Percentiles rank a stretch among this genome's conserved stretches.
These are phyloP conservation scores for Globisporangium cystogenes DNA, from an alignment of 352 stramenopile species.

Conservation along the genomic window DNA sequence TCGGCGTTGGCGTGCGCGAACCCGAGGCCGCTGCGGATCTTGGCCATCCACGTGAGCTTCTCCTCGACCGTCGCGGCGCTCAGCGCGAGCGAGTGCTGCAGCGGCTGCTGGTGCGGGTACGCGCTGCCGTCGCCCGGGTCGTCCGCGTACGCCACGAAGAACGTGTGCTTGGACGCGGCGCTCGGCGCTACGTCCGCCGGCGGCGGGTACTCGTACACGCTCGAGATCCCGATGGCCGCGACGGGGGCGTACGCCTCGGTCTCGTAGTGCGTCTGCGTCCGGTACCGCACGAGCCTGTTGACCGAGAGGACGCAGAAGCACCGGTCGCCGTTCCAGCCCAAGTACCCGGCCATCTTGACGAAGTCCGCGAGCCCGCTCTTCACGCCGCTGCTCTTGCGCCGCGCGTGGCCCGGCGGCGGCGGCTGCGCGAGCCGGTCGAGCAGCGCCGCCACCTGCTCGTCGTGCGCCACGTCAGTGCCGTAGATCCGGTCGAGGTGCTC, in stretches of 20 bases:
- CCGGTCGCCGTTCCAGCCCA: conserved; percentile 33
- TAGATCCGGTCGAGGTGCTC: conserved; percentile 71
- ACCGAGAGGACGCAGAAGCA: conserved; percentile 43
- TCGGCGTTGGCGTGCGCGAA: conserved; percentile 17
- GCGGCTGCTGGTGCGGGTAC: not conserved
- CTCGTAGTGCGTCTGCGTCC: conserved; percentile 31
- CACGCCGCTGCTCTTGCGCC: conserved; percentile 21
- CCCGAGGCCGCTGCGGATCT: conserved; percentile 36
- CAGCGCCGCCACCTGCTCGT: conserved; percentile 24
- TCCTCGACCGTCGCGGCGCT: conserved; percentile 30
- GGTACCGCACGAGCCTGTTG: conserved; percentile 47
- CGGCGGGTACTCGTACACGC: conserved; percentile 35
- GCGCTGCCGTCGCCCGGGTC: not conserved
- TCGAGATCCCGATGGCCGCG: conserved; percentile 34
- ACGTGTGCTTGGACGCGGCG: conserved; percentile 8
- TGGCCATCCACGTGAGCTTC: conserved; percentile 50
- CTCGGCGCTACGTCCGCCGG: conserved; percentile 7
- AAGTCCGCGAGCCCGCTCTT: conserved; percentile 34
- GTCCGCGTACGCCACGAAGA: conserved; percentile 11
- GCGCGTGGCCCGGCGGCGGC: not conserved
- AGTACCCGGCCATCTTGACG: conserved; percentile 31
- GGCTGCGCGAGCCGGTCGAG: conserved; percentile 17
- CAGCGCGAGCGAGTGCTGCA: conserved; percentile 21
- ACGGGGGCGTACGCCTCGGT: conserved; percentile 29
- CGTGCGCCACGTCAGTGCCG: conserved; percentile 30